phyloP scores from a whole-genome alignment of 2,329 filamentous ascomycete genomes.

The Phoma sp. region DNA sequence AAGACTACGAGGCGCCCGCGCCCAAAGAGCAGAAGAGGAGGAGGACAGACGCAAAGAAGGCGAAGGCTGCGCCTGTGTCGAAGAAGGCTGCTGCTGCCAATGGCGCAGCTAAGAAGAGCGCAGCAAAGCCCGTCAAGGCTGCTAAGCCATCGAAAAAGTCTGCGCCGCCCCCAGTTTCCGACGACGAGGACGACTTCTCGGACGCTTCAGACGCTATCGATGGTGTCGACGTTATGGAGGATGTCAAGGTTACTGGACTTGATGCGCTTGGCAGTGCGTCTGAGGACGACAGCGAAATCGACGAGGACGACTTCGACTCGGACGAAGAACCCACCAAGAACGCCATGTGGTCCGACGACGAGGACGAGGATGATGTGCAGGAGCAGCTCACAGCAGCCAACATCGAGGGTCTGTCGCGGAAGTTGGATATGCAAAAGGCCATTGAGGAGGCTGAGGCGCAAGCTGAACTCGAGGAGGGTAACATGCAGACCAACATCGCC shows the following conservation, averaged over 20 bases:
- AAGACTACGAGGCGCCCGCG: constrained; percentile 69
- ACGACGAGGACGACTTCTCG: constrained; percentile 48
- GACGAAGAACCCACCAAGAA: constrained; percentile 59
- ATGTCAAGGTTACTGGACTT: constrained; percentile 49
- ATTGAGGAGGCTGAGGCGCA: constrained; percentile 83
- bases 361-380: constrained; percentile 89
- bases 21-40: constrained; percentile 64
- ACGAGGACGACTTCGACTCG: constrained; percentile 60
- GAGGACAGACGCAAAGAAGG: constrained; percentile 51
- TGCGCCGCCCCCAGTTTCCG: constrained; percentile 37
- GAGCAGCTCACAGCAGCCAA: constrained; percentile 94
- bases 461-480: constrained; percentile 83
- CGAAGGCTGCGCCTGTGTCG: constrained; percentile 25
- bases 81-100: constrained; percentile 54
- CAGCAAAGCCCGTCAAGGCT: constrained; percentile 29
- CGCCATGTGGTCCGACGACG: constrained; percentile 94
- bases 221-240: constrained; percentile 51
- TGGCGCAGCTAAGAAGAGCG: constrained; percentile 31
- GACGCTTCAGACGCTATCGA: constrained; percentile 30
- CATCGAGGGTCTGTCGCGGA: constrained; percentile 87
- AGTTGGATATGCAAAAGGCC: constrained; percentile 79
- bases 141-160: constrained; percentile 45
- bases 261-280: constrained; percentile 51
- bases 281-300: constrained; percentile 44
- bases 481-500: constrained; percentile 91